Evolutionary conservation across 345 rosid species (phyloP).

Genomic region (Citrus unshiu): DNA sequence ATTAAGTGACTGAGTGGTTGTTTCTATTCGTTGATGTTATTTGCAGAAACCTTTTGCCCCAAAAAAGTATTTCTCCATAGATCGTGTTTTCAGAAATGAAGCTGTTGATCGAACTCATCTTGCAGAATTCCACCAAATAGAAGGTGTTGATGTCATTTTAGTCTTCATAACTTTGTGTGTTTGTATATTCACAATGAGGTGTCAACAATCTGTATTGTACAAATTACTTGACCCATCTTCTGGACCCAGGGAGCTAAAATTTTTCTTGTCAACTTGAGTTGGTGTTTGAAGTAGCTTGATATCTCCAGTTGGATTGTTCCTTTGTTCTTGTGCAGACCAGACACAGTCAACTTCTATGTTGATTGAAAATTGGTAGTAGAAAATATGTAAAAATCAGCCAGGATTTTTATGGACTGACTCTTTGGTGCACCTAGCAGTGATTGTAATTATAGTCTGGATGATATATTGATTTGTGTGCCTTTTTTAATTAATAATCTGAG

Average conservation of each 20-base stretch:
- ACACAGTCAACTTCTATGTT: not conserved
- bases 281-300: not conserved
- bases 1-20: not conserved
- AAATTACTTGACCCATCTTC: not conserved
- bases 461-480: not conserved
- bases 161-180: not conserved
- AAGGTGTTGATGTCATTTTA: conserved; percentile 50
- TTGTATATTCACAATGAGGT: not conserved
- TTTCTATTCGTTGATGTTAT: conserved; percentile 1
- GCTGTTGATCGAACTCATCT: conserved; percentile 95
- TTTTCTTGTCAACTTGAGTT: not conserved
- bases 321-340: not conserved
- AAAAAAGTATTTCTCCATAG: conserved; percentile 89
- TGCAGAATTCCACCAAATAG: conserved; percentile 97
- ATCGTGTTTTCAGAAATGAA: conserved; percentile 98
- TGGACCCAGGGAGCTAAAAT: not conserved
- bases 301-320: not conserved
- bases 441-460: not conserved
- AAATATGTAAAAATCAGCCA: not conserved
- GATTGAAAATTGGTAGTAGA: not conserved
- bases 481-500: not conserved
- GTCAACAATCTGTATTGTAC: not conserved
- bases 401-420: not conserved
- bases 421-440: not conserved
- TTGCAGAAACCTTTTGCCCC: conserved; percentile 62